Evolutionary conservation across 1,284 basidiomycete genomes (phyloP), one percentile per base, ranked within the genome.

Genomic region (Ceratorhiza oryzae-sativae): DNA sequence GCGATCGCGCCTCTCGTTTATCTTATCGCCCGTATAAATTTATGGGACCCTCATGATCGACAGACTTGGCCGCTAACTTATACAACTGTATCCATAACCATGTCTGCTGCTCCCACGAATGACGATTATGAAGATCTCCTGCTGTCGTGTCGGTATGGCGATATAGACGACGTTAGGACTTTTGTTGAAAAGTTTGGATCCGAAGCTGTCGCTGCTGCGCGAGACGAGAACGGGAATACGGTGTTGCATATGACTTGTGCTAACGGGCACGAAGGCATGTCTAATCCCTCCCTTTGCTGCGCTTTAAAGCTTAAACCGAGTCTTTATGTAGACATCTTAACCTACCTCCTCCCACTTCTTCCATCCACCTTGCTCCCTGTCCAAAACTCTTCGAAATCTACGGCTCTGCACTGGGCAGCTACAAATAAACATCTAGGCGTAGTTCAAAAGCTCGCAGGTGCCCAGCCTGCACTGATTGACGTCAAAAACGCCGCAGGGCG

Each of bases 321-420:
- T 12, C 3, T 20, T 18, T 58, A 18, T 39, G 20, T 81, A 95
- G 93, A 94, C 75, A 78, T 91, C 10, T 84, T 95, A 62, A 83
- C 88, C 53, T 88, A 87, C 76, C 83, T 95, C 18, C 83, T 95
- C 3, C 85, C 90, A 0, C 79, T 87, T 71, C 77, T 92, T 27
- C 84, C 90, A 0, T 77, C 88, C 0, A 80, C 85, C 1, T 79
- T 92, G 1, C 78, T 94, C 34, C 80, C 86, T 1, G 81, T 83
- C 0, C 85, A 85, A 72, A 96, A 95, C 78, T 80, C 80, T 51
- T 85, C 91, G 1, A 85, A 87, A 72, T 94, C 92, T 15, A 95
- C 92, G 1, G 84, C 94, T 4, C 81, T 96, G 10, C 94, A 96
- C 79, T 96, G 94, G 94, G 94, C 94, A 0, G 87, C 91, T 0